Conservation (phyloP, 306 rosid genomes). For the Rosa chinensis region DNA sequence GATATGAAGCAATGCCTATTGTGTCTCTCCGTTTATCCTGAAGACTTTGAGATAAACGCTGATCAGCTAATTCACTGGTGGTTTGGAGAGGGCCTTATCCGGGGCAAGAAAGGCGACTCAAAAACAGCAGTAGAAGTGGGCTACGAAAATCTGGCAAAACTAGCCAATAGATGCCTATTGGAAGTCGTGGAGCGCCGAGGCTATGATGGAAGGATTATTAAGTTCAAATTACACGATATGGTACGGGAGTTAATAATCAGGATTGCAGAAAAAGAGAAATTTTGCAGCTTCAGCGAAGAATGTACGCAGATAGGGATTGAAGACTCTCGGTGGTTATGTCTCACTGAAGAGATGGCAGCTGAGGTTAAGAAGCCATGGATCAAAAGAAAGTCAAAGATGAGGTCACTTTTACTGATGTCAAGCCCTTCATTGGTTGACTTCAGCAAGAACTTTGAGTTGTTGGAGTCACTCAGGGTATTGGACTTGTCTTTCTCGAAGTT, state of each 20-base stretch:
- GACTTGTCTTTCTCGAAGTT: slow-evolving; percentile 2
- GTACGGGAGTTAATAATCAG: neutral
- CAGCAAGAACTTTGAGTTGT: neutral
- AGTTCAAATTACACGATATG: slow-evolving; percentile 12
- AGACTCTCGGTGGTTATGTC: slow-evolving; percentile 4
- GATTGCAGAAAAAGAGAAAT: slow-evolving; percentile 3
- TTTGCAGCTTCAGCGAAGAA: neutral
- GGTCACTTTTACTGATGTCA: neutral
- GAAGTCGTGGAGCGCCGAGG: slow-evolving; percentile 3
- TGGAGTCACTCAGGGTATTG: slow-evolving; percentile 15
- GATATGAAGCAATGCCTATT: slow-evolving; percentile 10
- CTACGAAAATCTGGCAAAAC: neutral
- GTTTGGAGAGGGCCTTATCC: slow-evolving; percentile 11
- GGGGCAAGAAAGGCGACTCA: neutral
- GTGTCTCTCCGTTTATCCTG: slow-evolving; percentile 12
- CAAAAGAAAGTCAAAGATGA: neutral
- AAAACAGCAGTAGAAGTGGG: neutral
- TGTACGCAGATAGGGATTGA: neutral
- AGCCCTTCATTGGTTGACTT: neutral
- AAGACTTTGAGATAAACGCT: slow-evolving; percentile 11
- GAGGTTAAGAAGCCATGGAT: neutral
- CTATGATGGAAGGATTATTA: neutral
- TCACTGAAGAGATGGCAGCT: neutral
- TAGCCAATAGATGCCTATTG: neutral
- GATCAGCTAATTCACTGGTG: slow-evolving; percentile 14